These are phyloP conservation scores for Aspergillus sp. DNA, from an alignment of 2,329 filamentous ascomycete species.

Conservation along the genomic window DNA sequence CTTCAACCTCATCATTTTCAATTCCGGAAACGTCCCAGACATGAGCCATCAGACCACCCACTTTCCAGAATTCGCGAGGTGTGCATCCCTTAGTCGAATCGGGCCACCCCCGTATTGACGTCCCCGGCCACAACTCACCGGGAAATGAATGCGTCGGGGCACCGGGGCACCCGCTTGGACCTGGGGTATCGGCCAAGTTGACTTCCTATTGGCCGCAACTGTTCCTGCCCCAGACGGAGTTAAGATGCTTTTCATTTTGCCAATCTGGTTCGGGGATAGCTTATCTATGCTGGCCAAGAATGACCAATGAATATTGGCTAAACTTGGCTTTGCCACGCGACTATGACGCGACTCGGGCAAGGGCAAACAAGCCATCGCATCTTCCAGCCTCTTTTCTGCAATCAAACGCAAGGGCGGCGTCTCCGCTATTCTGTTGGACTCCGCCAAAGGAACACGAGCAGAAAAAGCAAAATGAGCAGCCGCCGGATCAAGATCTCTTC, in stretches of 20 bases:
- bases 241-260: background rate
- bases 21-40: background rate
- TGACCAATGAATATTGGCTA: slow-evolving; percentile 12
- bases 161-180: background rate
- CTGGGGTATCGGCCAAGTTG: background rate
- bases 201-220: background rate
- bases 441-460: background rate
- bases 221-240: background rate
- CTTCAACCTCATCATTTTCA: background rate
- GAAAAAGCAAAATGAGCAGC: background rate
- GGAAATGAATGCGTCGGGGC: background rate
- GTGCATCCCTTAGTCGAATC: background rate
- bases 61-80: background rate
- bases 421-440: background rate
- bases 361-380: background rate
- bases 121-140: too few relatives aligned
- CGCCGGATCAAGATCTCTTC: background rate
- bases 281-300: slow-evolving; percentile 5
- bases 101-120: background rate
- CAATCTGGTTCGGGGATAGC: background rate
- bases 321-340: slow-evolving; percentile 1
- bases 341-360: background rate
- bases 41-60: background rate
- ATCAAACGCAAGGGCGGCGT: background rate
- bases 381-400: background rate